Evolutionary conservation across 371 early-diverging fungal genomes (phyloP).

Genomic region (Mortierella sp.): DNA sequence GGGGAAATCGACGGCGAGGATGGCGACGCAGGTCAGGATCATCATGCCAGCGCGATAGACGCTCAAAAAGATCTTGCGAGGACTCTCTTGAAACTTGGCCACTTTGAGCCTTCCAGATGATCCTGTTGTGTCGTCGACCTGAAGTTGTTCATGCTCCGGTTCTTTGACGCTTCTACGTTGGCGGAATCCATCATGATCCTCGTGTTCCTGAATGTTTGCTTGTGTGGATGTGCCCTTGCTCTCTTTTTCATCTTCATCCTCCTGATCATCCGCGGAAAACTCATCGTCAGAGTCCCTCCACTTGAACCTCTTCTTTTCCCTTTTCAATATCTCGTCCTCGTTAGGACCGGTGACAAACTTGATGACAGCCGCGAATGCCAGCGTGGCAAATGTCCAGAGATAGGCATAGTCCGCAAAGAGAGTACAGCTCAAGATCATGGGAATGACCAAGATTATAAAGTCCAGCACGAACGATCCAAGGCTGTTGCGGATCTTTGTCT

Average conservation of each 20-base stretch:
- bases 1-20: constrained; percentile 96
- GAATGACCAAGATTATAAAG: constrained; percentile 53
- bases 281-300: constrained; percentile 53
- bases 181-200: constrained; percentile 34
- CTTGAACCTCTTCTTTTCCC: constrained; percentile 48
- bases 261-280: constrained; percentile 26
- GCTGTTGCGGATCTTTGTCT: constrained; percentile 24
- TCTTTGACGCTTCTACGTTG: constrained; percentile 35
- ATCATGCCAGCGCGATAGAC: constrained; percentile 82
- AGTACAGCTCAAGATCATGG: constrained; percentile 38
- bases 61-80: constrained; percentile 65
- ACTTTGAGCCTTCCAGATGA: constrained; percentile 12
- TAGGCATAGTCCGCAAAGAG: constrained; percentile 50
- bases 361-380: constrained; percentile 34
- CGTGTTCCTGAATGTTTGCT: constrained; percentile 13
- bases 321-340: constrained; percentile 38
- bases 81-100: constrained; percentile 20
- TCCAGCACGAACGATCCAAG: constrained; percentile 28
- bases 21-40: constrained; percentile 83
- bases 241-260: constrained; percentile 1
- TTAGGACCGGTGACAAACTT: constrained; percentile 26
- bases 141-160: constrained; percentile 11
- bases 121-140: constrained; percentile 13
- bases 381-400: constrained; percentile 41
- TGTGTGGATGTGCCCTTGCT: background rate